Evolutionary conservation across 106 monocot species (phyloP).

Genomic region (Ottelia alismoides): DNA sequence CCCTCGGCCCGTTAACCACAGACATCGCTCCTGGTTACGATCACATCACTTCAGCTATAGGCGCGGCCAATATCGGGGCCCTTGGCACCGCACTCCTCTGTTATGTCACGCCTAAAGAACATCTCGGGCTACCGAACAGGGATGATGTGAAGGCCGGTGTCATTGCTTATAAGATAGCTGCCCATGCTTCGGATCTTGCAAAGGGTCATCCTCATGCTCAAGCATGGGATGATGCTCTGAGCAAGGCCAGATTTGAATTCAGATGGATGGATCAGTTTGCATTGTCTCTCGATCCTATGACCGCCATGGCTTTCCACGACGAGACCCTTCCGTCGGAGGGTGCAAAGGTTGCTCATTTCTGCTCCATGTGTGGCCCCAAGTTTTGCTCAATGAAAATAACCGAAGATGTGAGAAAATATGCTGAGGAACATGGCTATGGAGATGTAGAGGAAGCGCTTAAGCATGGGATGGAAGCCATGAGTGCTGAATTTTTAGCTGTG

Average conservation of each 20-base stretch:
- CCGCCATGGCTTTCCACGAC: constrained; percentile 95
- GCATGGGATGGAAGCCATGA: constrained; percentile 88
- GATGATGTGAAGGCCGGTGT: constrained; percentile 96
- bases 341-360: constrained; percentile 98
- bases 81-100: constrained; percentile 97
- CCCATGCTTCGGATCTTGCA: constrained; percentile 94
- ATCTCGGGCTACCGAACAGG: constrained; percentile 89
- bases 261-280: constrained; percentile 99
- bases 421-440: constrained; percentile 93
- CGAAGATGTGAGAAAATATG: constrained; percentile 92
- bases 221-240: constrained; percentile 92
- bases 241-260: constrained; percentile 97
- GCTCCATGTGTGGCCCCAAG: constrained; percentile 97
- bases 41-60: constrained; percentile 96
- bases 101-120: constrained; percentile 97
- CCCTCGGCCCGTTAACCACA: constrained; percentile 90
- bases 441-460: constrained; percentile 79
- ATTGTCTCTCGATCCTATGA: constrained; percentile 90
- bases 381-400: constrained; percentile 99
- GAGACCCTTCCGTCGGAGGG: constrained; percentile 94
- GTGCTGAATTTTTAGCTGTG: constrained; percentile 83
- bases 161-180: constrained; percentile 89
- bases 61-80: constrained; percentile 95
- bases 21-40: constrained; percentile 99
- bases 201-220: constrained; percentile 88